phyloP scores from a whole-genome alignment of 805 yeast species.

The Jamesozyma spencerorum region DNA sequence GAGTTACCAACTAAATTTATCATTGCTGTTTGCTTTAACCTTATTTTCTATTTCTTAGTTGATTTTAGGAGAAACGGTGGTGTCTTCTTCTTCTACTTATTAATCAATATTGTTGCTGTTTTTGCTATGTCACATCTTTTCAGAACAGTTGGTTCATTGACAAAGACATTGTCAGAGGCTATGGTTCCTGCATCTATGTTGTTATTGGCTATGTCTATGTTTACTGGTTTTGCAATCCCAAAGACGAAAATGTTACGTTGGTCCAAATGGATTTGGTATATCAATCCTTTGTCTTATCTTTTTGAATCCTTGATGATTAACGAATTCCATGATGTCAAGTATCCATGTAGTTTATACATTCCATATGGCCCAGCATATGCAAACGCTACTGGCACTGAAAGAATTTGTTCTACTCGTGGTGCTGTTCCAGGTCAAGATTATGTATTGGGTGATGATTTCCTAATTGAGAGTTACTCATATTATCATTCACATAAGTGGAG shows the following conservation, averaged over 20 bases:
- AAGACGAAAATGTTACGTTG: slow-evolving; percentile 36
- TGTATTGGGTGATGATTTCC: slow-evolving; percentile 42
- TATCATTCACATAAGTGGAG: slow-evolving; percentile 44
- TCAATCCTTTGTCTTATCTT: slow-evolving; percentile 36
- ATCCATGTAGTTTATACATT: slow-evolving; percentile 30
- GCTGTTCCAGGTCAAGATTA: slow-evolving; percentile 36
- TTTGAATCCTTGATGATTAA: slow-evolving; percentile 39
- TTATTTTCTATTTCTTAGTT: slow-evolving; percentile 45
- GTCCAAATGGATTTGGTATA: slow-evolving; percentile 39
- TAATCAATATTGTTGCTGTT: slow-evolving; percentile 37
- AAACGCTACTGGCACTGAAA: slow-evolving; percentile 17
- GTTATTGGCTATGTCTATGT: slow-evolving; percentile 32
- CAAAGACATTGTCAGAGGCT: slow-evolving; percentile 33
- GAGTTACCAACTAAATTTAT: slow-evolving; percentile 45
- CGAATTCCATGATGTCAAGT: slow-evolving; percentile 34
- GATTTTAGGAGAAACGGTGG: slow-evolving; percentile 46
- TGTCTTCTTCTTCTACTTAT: slow-evolving; percentile 43
- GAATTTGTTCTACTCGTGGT: slow-evolving; percentile 44
- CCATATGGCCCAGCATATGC: slow-evolving; percentile 39
- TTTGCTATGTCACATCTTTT: slow-evolving; percentile 48
- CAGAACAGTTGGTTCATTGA: slow-evolving; percentile 35
- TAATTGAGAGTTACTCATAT: slow-evolving; percentile 35
- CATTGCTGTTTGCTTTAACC: slow-evolving; percentile 38
- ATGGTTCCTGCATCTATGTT: slow-evolving; percentile 39
- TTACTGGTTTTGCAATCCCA: slow-evolving; percentile 38